A percentile compares a stretch with the other conserved stretches of the same genome.
These are phyloP conservation scores for Penicillium sp. DNA, from an alignment of 2,329 filamentous ascomycete genomes.

Conservation along the genomic window DNA sequence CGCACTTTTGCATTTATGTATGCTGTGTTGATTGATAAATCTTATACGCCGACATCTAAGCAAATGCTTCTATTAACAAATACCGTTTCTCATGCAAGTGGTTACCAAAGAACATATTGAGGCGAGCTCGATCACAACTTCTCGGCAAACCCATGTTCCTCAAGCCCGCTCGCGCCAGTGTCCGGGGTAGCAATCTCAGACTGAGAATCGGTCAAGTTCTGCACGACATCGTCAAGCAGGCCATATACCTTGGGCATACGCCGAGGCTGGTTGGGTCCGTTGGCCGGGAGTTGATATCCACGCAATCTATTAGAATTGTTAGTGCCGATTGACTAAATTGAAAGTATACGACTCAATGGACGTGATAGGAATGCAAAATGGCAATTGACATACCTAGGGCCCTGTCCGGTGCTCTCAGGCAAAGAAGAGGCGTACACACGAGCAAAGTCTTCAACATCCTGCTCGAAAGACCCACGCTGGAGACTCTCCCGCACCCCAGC, in stretches of 20 bases:
- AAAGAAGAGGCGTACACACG: conserved; percentile 67
- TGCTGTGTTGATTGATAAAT: not conserved
- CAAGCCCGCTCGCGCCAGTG: conserved; percentile 52
- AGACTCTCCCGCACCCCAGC: conserved; percentile 66
- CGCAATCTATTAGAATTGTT: conserved; percentile 52
- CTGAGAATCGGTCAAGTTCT: conserved; percentile 50
- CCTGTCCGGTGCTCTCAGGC: conserved; percentile 70
- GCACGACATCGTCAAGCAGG: conserved; percentile 52
- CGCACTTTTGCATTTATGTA: not conserved
- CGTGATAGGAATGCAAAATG: not conserved
- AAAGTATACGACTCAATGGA: not conserved
- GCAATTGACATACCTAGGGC: conserved; percentile 60
- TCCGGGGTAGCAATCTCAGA: conserved; percentile 54
- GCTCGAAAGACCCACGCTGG: conserved; percentile 52
- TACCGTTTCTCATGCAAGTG: conserved; percentile 5
- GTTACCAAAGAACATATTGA: not conserved
- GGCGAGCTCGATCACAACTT: conserved; percentile 25
- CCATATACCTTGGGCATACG: conserved; percentile 69
- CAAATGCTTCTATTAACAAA: conserved; percentile 1
- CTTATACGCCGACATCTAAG: conserved; percentile 1
- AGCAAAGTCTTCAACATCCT: conserved; percentile 61
- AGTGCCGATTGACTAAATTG: not conserved
- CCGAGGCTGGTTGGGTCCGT: conserved; percentile 60
- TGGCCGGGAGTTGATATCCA: conserved; percentile 78
- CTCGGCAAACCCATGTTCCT: conserved; percentile 58